Conservation (phyloP, 805 yeast genomes). For the Ogataea corticis region DNA sequence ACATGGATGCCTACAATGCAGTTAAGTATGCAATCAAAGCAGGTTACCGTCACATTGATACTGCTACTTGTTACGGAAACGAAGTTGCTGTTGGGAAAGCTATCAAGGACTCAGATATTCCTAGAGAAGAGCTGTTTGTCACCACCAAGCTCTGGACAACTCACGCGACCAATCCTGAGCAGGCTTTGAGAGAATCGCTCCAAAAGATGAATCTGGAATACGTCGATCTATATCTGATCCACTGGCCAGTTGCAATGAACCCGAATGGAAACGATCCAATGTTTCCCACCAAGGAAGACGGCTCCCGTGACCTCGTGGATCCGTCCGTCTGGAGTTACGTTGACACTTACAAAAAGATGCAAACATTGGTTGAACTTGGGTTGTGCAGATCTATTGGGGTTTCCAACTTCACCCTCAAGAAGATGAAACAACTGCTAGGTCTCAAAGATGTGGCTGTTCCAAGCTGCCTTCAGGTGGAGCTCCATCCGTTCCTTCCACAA, state of each 20-base stretch:
- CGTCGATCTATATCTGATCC: constrained; percentile 76
- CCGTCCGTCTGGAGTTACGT: constrained; percentile 39
- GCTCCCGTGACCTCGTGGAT: constrained; percentile 30
- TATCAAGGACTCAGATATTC: constrained; percentile 56
- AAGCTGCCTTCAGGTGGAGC: constrained; percentile 35
- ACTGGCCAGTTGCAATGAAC: constrained; percentile 73
- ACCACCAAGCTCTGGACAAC: constrained; percentile 71
- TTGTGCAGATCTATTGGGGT: constrained; percentile 71
- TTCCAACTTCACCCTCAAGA: constrained; percentile 63
- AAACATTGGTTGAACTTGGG: constrained; percentile 47
- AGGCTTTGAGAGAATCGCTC: constrained; percentile 59
- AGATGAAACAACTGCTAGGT: constrained; percentile 50
- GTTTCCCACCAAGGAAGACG: constrained; percentile 14
- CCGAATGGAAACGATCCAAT: constrained; percentile 31
- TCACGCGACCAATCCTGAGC: constrained; percentile 48
- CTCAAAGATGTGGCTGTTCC: constrained; percentile 56
- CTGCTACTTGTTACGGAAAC: constrained; percentile 65
- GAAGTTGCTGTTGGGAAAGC: constrained; percentile 64
- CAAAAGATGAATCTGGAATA: constrained; percentile 67
- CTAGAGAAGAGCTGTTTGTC: constrained; percentile 64
- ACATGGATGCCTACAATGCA: constrained; percentile 52
- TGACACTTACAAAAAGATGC: constrained; percentile 65
- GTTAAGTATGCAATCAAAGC: constrained; percentile 57
- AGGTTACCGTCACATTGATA: constrained; percentile 75
- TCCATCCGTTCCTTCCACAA: constrained; percentile 35